Evolutionary conservation across 2,329 filamentous ascomycete species (phyloP).

Genomic region (Alternaria triticimaculans): DNA sequence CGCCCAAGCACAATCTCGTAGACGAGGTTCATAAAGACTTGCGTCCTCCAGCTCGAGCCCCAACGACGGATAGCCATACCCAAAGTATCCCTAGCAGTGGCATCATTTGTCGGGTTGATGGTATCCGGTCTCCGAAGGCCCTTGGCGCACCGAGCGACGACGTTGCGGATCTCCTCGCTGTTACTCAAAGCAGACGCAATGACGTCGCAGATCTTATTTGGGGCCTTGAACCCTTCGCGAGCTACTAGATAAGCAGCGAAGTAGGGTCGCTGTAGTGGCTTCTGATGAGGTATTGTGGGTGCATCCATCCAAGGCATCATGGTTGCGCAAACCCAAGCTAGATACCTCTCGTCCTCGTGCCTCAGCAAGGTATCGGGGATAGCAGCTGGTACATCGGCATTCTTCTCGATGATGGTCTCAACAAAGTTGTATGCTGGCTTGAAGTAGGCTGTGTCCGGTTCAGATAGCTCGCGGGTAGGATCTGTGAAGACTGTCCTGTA

Average conservation of each 20-base stretch:
- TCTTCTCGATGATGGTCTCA: slow-evolving; percentile 23
- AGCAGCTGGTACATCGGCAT: slow-evolving; percentile 50
- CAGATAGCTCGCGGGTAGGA: slow-evolving; percentile 60
- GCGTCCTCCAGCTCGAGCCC: slow-evolving; percentile 75
- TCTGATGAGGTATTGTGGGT: slow-evolving; percentile 58
- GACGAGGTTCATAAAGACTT: slow-evolving; percentile 72
- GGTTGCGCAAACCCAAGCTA: slow-evolving; percentile 78
- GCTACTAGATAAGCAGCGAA: slow-evolving; percentile 67
- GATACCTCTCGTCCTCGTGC: slow-evolving; percentile 69
- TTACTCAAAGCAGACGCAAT: slow-evolving; percentile 70
- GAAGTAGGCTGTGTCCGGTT: slow-evolving; percentile 68
- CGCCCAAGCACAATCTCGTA: slow-evolving; percentile 62
- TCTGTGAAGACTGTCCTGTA: slow-evolving; percentile 79
- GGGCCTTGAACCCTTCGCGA: slow-evolving; percentile 78
- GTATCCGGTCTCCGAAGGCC: slow-evolving; percentile 55
- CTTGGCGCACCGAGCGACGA: slow-evolving; percentile 63
- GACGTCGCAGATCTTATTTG: slow-evolving; percentile 76
- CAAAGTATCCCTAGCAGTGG: slow-evolving; percentile 64
- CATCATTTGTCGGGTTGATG: slow-evolving; percentile 51
- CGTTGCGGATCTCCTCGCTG: slow-evolving; percentile 65
- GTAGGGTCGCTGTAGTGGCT: slow-evolving; percentile 36
- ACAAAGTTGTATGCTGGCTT: slow-evolving; percentile 69
- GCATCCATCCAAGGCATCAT: slow-evolving; percentile 74
- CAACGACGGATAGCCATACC: slow-evolving; percentile 78
- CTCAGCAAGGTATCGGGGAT: slow-evolving; percentile 59